Evolutionary conservation across 768 basidiomycete genomes (phyloP).

Genomic region (Termitomyces titanicus): DNA sequence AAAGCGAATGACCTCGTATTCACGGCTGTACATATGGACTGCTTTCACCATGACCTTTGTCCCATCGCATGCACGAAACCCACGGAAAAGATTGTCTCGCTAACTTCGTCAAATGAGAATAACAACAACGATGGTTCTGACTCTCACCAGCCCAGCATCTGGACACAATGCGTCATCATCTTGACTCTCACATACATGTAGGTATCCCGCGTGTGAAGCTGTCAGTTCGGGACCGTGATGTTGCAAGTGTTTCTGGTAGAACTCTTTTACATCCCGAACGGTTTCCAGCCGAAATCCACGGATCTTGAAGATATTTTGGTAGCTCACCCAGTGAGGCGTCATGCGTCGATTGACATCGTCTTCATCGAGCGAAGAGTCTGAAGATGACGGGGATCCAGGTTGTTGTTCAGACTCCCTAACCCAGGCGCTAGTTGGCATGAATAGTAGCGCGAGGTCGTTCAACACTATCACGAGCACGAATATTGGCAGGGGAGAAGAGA

Average conservation of each 20-base stretch:
- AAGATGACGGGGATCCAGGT: slow-evolving; percentile 41
- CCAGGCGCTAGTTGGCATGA: slow-evolving; percentile 20
- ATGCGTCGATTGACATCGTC: slow-evolving; percentile 60
- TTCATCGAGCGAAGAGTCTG: slow-evolving; percentile 50
- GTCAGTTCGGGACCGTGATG: slow-evolving; percentile 6
- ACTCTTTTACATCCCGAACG: slow-evolving; percentile 58
- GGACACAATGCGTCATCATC: slow-evolving; percentile 64
- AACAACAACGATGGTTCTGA: neutral
- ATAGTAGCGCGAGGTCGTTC: neutral
- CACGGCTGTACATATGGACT: slow-evolving; percentile 58
- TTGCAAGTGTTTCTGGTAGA: slow-evolving; percentile 34
- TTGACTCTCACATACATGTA: slow-evolving; percentile 25
- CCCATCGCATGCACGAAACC: slow-evolving; percentile 48
- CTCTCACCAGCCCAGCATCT: slow-evolving; percentile 66
- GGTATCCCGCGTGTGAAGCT: slow-evolving; percentile 26
- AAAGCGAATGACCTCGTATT: slow-evolving; percentile 54
- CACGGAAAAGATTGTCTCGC: slow-evolving; percentile 75
- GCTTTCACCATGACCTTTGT: slow-evolving; percentile 64
- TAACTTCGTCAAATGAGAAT: slow-evolving; percentile 23
- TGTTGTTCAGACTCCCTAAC: slow-evolving; percentile 20
- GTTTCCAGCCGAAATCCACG: slow-evolving; percentile 68
- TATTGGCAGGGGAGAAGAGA: neutral
- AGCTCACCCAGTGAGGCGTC: slow-evolving; percentile 59
- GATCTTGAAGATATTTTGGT: slow-evolving; percentile 40
- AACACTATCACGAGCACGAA: neutral